These are phyloP conservation scores for Xylariaceae sp. DNA, from an alignment of 2,329 filamentous ascomycete species.

Conservation along the genomic window DNA sequence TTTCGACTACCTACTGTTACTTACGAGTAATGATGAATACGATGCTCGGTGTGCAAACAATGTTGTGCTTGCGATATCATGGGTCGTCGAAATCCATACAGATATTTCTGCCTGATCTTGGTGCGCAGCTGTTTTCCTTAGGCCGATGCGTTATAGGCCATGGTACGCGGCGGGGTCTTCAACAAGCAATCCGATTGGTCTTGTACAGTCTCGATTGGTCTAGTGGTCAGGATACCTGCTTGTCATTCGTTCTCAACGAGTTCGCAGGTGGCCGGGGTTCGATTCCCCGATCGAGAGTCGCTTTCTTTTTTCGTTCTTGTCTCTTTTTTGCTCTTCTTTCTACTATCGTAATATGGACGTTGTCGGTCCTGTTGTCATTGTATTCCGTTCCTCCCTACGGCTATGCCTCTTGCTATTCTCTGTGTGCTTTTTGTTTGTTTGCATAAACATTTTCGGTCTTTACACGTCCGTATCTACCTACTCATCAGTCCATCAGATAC, in stretches of 20 bases:
- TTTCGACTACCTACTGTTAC: too few relatives aligned
- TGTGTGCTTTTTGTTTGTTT: not conserved
- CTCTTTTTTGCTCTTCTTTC: not conserved
- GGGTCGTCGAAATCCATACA: too few relatives aligned
- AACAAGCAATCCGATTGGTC: not conserved
- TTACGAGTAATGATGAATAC: too few relatives aligned
- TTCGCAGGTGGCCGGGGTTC: constrained; percentile 33
- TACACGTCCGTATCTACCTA: too few relatives aligned
- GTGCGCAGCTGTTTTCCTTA: too few relatives aligned
- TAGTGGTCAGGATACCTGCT: constrained; percentile 24
- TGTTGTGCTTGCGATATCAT: too few relatives aligned
- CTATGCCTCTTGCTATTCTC: not conserved
- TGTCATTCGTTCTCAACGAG: constrained; percentile 6
- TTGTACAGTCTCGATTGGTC: constrained; percentile 18
- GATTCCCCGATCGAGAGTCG: constrained; percentile 31
- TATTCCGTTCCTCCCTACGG: not conserved
- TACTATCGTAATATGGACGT: not conserved
- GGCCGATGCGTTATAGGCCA: not conserved
- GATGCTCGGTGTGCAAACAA: too few relatives aligned
- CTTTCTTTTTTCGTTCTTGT: not conserved
- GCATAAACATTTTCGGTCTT: too few relatives aligned
- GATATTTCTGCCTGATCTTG: too few relatives aligned
- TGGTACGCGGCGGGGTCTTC: not conserved
- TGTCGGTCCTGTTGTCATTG: not conserved
- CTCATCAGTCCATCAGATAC: too few relatives aligned